A percentile compares a stretch with the other conserved stretches of the same genome.
Conservation (phyloP, 192 early-diverging fungal genomes). For the Dimargaris cristalligena region DNA sequence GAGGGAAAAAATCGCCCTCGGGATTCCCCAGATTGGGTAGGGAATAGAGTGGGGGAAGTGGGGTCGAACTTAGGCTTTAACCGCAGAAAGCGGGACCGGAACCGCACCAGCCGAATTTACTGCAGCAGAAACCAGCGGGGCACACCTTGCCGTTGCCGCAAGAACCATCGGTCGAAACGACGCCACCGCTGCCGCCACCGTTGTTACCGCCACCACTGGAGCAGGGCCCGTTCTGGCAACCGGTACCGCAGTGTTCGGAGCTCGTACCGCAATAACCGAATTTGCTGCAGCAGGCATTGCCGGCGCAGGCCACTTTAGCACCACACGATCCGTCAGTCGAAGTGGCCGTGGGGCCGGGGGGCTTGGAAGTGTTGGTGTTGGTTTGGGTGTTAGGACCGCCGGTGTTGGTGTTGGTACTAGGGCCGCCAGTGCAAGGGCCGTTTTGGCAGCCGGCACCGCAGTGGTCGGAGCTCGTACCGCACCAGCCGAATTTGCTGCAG, state of each 20-base stretch:
- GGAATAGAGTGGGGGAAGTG: no score
- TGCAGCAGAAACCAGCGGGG: neutral
- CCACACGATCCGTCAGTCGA: neutral
- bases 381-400: neutral
- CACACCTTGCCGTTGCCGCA: neutral
- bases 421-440: neutral
- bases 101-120: neutral
- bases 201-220: neutral
- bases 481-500: neutral
- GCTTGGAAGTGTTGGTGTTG: neutral
- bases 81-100: neutral
- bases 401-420: neutral
- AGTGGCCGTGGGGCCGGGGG: neutral
- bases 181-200: neutral
- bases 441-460: conserved; percentile 9
- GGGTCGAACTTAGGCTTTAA: no score
- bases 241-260: conserved; percentile 1
- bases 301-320: neutral
- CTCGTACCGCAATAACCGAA: conserved; percentile 1
- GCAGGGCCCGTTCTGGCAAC: conserved; percentile 9
- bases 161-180: neutral
- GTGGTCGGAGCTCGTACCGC: neutral
- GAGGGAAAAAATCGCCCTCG: no score
- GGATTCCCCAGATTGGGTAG: no score
- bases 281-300: neutral